Conservation (phyloP, 169 alveolate species). For the Eimeria tenella region DNA sequence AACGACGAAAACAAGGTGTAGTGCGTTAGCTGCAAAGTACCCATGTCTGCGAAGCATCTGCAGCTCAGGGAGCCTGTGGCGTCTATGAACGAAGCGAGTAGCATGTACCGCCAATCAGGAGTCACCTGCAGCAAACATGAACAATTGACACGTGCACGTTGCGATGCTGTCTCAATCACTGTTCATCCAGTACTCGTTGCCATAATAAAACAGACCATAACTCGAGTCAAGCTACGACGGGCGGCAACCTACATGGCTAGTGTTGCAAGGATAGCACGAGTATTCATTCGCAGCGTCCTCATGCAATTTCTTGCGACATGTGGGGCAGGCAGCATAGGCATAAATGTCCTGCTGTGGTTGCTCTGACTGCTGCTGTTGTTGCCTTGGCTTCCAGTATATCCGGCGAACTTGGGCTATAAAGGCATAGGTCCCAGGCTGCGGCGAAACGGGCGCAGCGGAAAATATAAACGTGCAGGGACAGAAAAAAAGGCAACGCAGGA, state of each 20-base stretch:
- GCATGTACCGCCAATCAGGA: slow-evolving; percentile 77
- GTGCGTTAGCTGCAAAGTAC: neutral
- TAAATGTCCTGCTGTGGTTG: slow-evolving; percentile 58
- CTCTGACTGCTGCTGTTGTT: slow-evolving; percentile 47
- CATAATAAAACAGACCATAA: neutral
- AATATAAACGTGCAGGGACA: neutral
- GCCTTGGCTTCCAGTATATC: slow-evolving; percentile 72
- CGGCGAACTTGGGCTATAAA: slow-evolving; percentile 69
- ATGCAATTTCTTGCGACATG: slow-evolving; percentile 66
- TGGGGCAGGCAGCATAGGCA: slow-evolving; percentile 71
- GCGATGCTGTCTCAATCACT: no score
- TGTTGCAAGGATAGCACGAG: slow-evolving; percentile 67
- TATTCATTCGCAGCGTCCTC: slow-evolving; percentile 44
- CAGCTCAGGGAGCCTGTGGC: slow-evolving; percentile 37
- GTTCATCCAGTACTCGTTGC: neutral
- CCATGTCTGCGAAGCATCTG: slow-evolving; percentile 75
- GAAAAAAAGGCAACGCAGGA: no score
- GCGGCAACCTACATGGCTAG: slow-evolving; percentile 30
- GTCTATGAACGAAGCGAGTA: slow-evolving; percentile 67
- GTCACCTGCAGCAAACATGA: slow-evolving; percentile 46
- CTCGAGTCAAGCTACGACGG: neutral
- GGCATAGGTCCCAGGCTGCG: slow-evolving; percentile 54
- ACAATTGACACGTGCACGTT: neutral
- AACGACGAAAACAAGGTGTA: neutral
- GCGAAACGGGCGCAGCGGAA: neutral